phyloP scores from a whole-genome alignment of 1,284 basidiomycete species.

The Cystobasidium pallidum region DNA sequence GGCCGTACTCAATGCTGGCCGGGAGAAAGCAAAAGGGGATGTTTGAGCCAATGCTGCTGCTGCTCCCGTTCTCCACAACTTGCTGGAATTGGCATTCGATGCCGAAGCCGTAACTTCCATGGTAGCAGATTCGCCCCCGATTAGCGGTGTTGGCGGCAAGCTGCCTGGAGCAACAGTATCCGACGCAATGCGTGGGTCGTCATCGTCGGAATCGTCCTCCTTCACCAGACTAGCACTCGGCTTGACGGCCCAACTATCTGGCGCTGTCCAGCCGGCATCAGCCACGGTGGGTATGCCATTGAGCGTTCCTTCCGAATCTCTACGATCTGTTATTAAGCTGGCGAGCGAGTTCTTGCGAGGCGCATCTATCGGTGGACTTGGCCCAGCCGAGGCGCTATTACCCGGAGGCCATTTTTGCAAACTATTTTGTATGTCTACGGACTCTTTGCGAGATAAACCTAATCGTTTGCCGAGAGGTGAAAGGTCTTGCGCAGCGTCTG shows the following conservation, averaged over 20 bases:
- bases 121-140: slow-evolving; percentile 17
- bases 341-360: slow-evolving; percentile 33
- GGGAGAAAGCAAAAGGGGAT: background rate
- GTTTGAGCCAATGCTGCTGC: background rate
- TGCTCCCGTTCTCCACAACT: slow-evolving; percentile 26
- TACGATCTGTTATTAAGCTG: slow-evolving; percentile 24
- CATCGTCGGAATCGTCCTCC: slow-evolving; percentile 51
- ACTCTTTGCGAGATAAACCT: slow-evolving; percentile 23
- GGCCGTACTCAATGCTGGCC: slow-evolving; percentile 41
- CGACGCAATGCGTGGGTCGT: slow-evolving; percentile 41
- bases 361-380: background rate
- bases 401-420: slow-evolving; percentile 27
- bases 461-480: slow-evolving; percentile 29
- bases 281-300: slow-evolving; percentile 17
- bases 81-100: background rate
- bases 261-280: slow-evolving; percentile 59
- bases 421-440: slow-evolving; percentile 20
- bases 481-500: slow-evolving; percentile 22
- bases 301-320: slow-evolving; percentile 36
- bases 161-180: slow-evolving; percentile 26
- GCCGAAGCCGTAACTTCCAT: slow-evolving; percentile 1
- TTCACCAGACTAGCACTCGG: slow-evolving; percentile 55
- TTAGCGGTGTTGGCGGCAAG: slow-evolving; percentile 26
- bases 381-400: background rate
- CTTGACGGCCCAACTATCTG: slow-evolving; percentile 63